Evolutionary conservation across 805 yeast genomes (phyloP).

Genomic region (Candida insectalens): DNA sequence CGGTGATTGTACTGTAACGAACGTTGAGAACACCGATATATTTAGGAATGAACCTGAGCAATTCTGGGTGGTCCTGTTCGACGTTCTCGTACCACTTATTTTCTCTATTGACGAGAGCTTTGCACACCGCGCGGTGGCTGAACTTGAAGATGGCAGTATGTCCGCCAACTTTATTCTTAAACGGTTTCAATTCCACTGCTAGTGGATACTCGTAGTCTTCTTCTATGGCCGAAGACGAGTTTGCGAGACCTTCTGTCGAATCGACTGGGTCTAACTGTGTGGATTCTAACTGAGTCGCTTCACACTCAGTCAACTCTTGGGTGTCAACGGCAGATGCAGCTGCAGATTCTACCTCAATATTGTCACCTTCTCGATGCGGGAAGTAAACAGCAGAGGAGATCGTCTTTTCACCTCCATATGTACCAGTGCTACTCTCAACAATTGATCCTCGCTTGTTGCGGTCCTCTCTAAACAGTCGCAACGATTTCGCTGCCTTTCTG

Average conservation of each 20-base stretch:
- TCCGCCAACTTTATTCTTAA: conserved; percentile 93
- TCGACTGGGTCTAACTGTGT: neutral
- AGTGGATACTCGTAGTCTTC: conserved; percentile 42
- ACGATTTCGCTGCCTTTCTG: conserved; percentile 36
- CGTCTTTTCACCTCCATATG: conserved; percentile 30
- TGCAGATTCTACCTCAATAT: neutral
- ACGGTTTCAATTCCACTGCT: conserved; percentile 86
- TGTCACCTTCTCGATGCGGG: conserved; percentile 37
- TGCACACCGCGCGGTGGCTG: conserved; percentile 87
- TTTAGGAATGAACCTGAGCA: conserved; percentile 81
- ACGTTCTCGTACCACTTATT: conserved; percentile 87
- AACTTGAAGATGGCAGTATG: conserved; percentile 95
- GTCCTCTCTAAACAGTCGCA: conserved; percentile 35
- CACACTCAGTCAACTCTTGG: too few relatives aligned
- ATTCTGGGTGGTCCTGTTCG: conserved; percentile 66
- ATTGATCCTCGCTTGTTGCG: neutral
- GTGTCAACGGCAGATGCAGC: neutral
- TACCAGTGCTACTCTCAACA: neutral
- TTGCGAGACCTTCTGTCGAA: neutral
- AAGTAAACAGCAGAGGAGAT: conserved; percentile 63
- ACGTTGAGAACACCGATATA: conserved; percentile 94
- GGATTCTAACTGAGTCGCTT: neutral
- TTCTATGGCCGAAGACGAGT: too few relatives aligned
- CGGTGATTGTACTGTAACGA: conserved; percentile 43
- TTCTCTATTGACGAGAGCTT: conserved; percentile 84